A percentile compares a stretch with the other conserved stretches of the same genome.
Conservation (phyloP, 129 eudicot species). For the Artemisia annua region DNA sequence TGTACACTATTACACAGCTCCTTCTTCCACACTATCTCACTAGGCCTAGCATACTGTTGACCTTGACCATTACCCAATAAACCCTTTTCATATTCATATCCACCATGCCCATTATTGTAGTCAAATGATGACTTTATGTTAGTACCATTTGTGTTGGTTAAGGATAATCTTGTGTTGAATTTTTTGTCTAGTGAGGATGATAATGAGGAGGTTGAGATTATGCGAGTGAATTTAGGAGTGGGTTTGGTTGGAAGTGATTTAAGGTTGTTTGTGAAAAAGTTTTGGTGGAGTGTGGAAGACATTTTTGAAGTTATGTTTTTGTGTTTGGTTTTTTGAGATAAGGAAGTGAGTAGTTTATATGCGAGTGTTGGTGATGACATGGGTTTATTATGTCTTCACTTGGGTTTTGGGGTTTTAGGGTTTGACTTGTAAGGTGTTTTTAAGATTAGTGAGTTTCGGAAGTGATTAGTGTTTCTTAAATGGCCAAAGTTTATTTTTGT, state of each 20-base stretch:
- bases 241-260: constrained; percentile 23
- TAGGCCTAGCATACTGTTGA: constrained; percentile 56
- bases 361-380: neutral
- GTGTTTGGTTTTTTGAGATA: constrained; percentile 14
- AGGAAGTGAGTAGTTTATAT: neutral
- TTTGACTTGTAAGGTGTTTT: too few relatives aligned
- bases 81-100: constrained; percentile 39
- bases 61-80: constrained; percentile 27
- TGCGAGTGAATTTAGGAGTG: constrained; percentile 5
- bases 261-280: constrained; percentile 29
- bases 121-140: constrained; percentile 34
- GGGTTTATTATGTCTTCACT: neutral
- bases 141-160: neutral
- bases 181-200: constrained; percentile 25
- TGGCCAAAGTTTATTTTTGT: too few relatives aligned
- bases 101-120: constrained; percentile 19
- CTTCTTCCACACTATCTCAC: constrained; percentile 78
- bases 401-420: neutral
- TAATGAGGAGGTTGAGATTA: constrained; percentile 12
- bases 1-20: constrained; percentile 72
- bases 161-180: constrained; percentile 11
- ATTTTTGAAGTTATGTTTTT: constrained; percentile 22
- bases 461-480: too few relatives aligned
- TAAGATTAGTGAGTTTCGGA: too few relatives aligned
- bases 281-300: constrained; percentile 35